Evolutionary conservation across 352 stramenopile species (phyloP), one percentile per base, ranked within the genome.

Genomic region (Globisporangium cederbergense): DNA sequence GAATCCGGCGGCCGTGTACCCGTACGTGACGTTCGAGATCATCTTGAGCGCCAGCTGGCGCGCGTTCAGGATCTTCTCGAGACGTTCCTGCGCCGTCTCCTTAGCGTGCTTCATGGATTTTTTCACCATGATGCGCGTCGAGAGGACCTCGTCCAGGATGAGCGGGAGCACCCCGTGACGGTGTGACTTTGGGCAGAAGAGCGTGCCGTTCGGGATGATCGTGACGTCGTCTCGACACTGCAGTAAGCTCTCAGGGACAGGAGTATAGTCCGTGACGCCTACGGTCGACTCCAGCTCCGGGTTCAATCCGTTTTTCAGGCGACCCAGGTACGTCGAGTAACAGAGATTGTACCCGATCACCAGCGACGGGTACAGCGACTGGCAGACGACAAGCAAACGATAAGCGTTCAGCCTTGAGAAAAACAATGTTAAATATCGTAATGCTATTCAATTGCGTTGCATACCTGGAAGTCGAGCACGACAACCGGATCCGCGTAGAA

Each of bases 341-440:
- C 98, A 99, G 5, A 99, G 73, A 77, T 99, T 99, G 74, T 99
- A 99, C 22, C 91, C 97, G 69, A 99, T 99, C 8, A 99, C 91
- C 43, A 99, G 94, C 2, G 97, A 99, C 14, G 98, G 98, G 78
- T 99, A 99, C 22, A 99, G 82, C n/a, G 97, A 99, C 85, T 97
- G 32, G 62, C 13, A 55, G 10, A 36, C 40, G 61, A 28, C 9
- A 58, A 50, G 5, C 2, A 14, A 16, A 14, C 30, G 18, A 49
- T 32, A 56, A n/a, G 40, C 13, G 45, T 13, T 46, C 34, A 25
- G 10, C 28, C 22, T 22, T 16, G 49, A 28, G 7, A 8, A 56
- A 63, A 34, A 3, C 54, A 5, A 18, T 25, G 38, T 58, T 13
- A 18, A 8, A 42, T 3, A 11, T 28, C 22, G 25, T 28, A 28